Evolutionary conservation across 2,329 filamentous ascomycete species (phyloP).

Genomic region (Aspergillus sergii): DNA sequence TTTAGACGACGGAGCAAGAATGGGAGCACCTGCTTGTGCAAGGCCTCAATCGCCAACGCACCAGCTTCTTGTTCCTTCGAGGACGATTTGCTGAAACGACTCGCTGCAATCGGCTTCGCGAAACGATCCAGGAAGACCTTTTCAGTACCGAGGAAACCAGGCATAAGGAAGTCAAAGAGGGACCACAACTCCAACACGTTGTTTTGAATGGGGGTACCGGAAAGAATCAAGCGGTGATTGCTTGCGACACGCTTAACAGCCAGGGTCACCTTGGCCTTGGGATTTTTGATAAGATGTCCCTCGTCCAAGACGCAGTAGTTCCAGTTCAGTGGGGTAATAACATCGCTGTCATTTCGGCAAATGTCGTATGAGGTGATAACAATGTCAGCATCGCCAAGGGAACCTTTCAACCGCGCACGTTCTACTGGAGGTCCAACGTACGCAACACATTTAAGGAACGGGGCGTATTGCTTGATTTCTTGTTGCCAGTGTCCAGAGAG

Average conservation of each 20-base stretch:
- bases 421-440: slow-evolving; percentile 90
- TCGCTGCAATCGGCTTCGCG: slow-evolving; percentile 91
- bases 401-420: slow-evolving; percentile 69
- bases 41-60: slow-evolving; percentile 92
- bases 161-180: slow-evolving; percentile 98
- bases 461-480: slow-evolving; percentile 92
- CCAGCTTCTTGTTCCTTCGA: slow-evolving; percentile 98
- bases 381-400: slow-evolving; percentile 78
- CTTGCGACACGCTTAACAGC: slow-evolving; percentile 88
- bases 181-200: slow-evolving; percentile 98
- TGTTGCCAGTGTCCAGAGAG: slow-evolving; percentile 98
- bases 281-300: slow-evolving; percentile 98
- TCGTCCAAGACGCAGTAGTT: slow-evolving; percentile 98
- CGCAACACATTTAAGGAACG: slow-evolving; percentile 84
- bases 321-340: slow-evolving; percentile 82
- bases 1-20: slow-evolving; percentile 96
- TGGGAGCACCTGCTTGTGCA: slow-evolving; percentile 96
- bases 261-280: slow-evolving; percentile 91
- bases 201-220: slow-evolving; percentile 96
- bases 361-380: slow-evolving; percentile 98
- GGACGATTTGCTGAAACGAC: slow-evolving; percentile 93
- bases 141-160: slow-evolving; percentile 92
- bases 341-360: slow-evolving; percentile 90
- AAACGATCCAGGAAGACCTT: slow-evolving; percentile 97
- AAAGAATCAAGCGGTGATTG: slow-evolving; percentile 94